Percentiles rank a stretch among this genome's conserved stretches.
phyloP scores from a whole-genome alignment of 345 rosid species.

The Firmiana major region DNA sequence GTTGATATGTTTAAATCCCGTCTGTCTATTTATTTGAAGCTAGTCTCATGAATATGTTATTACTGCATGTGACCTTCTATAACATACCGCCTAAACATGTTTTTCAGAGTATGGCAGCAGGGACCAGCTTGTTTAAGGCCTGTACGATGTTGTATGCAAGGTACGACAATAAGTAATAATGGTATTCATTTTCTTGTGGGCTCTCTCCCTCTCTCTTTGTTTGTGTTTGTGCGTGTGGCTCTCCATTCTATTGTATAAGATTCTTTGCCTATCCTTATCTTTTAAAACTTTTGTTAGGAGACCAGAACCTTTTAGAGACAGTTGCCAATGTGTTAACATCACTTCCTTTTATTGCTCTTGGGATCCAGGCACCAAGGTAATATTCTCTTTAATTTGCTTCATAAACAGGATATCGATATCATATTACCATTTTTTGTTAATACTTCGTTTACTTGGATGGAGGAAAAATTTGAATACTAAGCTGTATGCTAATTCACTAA shows the following conservation, averaged over 20 bases:
- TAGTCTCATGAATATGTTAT: not conserved
- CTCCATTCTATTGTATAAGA: not conserved
- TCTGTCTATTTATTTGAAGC: not conserved
- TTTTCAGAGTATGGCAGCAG: constrained; percentile 83
- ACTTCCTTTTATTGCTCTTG: constrained; percentile 82
- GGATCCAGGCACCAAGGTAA: constrained; percentile 90
- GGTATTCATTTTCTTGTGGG: not conserved
- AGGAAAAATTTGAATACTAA: constrained; percentile 71
- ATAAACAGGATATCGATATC: not conserved
- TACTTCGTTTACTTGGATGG: constrained; percentile 10
- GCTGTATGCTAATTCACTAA: constrained; percentile 85
- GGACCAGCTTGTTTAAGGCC: constrained; percentile 91
- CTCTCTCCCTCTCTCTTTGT: not conserved
- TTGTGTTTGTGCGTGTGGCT: not conserved
- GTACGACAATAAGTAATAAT: constrained; percentile 36
- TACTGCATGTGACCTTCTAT: not conserved
- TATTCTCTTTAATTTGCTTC: constrained; percentile 12
- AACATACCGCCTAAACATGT: constrained; percentile 9
- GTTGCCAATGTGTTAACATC: constrained; percentile 86
- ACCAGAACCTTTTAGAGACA: constrained; percentile 55
- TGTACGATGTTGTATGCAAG: constrained; percentile 48
- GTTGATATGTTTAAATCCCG: not conserved
- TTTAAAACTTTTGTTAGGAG: constrained; percentile 46
- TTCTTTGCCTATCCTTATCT: not conserved
- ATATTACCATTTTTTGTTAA: constrained; percentile 1